Evolutionary conservation across 2,329 filamentous ascomycete genomes (phyloP).

Genomic region (Camillea tinctor): DNA sequence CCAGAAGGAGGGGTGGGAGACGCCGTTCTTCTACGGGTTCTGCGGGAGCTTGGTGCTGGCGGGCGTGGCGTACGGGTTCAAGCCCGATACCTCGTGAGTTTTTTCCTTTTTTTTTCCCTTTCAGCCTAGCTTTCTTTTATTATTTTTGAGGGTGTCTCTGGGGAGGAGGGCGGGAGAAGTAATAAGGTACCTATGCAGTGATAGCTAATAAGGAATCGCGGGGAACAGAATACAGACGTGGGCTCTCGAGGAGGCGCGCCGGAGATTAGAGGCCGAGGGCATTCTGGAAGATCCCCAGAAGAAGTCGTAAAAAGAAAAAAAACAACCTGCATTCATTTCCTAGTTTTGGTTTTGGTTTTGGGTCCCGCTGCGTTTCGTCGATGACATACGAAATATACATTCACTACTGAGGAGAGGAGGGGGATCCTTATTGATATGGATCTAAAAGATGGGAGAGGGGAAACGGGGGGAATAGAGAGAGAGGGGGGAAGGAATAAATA

Average conservation of each 20-base stretch:
- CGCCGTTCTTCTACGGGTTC: conserved; percentile 79
- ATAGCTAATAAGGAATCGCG: conserved; percentile 2
- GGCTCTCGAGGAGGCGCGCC: conserved; percentile 94
- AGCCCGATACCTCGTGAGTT: conserved; percentile 97
- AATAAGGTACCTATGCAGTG: not conserved
- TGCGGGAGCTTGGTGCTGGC: conserved; percentile 73
- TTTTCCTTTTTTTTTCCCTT: conserved; percentile 11
- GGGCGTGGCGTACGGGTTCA: conserved; percentile 84
- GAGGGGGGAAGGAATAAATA: not conserved
- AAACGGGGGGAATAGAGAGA: not conserved
- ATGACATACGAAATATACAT: too few species aligned
- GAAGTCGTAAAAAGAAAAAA: conserved; percentile 43
- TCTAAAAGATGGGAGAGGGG: not conserved
- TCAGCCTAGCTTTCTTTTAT: not conserved
- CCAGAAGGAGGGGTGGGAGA: conserved; percentile 96
- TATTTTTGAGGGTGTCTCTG: not conserved
- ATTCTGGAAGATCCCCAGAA: conserved; percentile 79
- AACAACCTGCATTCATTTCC: not conserved
- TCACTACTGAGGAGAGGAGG: too few species aligned
- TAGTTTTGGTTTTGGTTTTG: too few species aligned
- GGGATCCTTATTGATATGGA: not conserved
- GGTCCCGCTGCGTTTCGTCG: not conserved
- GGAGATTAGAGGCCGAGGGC: conserved; percentile 93
- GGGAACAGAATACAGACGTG: conserved; percentile 88
- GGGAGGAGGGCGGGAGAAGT: not conserved